Evolutionary conservation across 176 grass and related monocot species (phyloP).

Genomic region (Lolium multiflorum): DNA sequence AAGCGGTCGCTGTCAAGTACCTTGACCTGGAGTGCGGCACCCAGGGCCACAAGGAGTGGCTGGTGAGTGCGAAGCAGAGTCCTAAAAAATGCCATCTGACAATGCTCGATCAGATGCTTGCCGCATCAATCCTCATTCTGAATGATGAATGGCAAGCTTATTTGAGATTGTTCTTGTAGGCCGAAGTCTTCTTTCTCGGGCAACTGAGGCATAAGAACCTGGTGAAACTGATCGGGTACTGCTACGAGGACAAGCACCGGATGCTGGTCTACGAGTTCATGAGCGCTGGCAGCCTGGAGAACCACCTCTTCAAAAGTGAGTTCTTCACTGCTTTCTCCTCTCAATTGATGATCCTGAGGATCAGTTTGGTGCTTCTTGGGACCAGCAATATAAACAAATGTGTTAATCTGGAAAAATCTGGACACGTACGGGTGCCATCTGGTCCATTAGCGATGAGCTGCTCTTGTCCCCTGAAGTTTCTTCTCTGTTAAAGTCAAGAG

Average conservation of each 20-base stretch:
- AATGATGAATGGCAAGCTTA: background rate
- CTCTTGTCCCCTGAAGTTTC: conserved; percentile 1
- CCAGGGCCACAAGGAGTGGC: conserved; percentile 94
- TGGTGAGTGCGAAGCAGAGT: conserved; percentile 60
- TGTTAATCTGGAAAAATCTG: background rate
- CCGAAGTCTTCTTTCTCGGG: conserved; percentile 92
- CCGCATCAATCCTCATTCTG: background rate
- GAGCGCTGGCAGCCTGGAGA: conserved; percentile 75
- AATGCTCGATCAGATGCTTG: conserved; percentile 19
- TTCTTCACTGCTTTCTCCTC: conserved; percentile 5
- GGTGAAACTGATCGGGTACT: conserved; percentile 84
- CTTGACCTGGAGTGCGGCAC: conserved; percentile 76
- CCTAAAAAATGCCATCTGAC: background rate
- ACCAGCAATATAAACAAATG: conserved; percentile 16
- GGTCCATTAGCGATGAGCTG: conserved; percentile 32
- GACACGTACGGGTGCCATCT: conserved; percentile 1
- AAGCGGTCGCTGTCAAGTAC: conserved; percentile 82
- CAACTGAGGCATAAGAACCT: conserved; percentile 82
- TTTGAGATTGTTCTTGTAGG: conserved; percentile 39
- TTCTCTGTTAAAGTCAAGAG: conserved; percentile 29
- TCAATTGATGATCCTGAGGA: conserved; percentile 1
- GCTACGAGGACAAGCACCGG: conserved; percentile 76
- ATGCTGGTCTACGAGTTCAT: conserved; percentile 95
- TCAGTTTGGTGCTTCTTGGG: background rate
- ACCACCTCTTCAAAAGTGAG: conserved; percentile 92